phyloP scores from a whole-genome alignment of 2,329 filamentous ascomycete genomes.

The Ilyonectria destructans region DNA sequence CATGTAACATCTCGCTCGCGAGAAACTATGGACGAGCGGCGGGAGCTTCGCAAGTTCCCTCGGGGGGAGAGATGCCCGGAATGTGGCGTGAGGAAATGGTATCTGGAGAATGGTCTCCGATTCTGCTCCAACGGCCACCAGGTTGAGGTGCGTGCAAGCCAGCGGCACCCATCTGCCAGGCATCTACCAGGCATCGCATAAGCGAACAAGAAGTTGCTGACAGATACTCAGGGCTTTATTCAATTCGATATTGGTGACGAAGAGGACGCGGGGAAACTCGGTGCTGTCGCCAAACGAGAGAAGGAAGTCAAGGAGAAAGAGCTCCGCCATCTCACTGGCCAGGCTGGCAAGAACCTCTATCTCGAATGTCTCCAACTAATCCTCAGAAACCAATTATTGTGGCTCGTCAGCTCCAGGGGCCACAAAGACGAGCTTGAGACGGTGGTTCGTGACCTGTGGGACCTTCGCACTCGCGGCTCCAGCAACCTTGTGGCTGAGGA shows the following conservation, averaged over 20 bases:
- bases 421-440: slow-evolving; percentile 83
- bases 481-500: slow-evolving; percentile 55
- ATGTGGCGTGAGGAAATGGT: slow-evolving; percentile 82
- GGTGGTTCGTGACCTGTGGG: slow-evolving; percentile 89
- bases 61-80: slow-evolving; percentile 70
- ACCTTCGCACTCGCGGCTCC: slow-evolving; percentile 72
- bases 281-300: slow-evolving; percentile 70
- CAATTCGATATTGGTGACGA: slow-evolving; percentile 76
- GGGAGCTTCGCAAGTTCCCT: slow-evolving; percentile 67
- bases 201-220: slow-evolving; percentile 13
- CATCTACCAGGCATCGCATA: neutral
- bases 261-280: slow-evolving; percentile 77
- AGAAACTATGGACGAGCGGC: slow-evolving; percentile 58
- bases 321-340: slow-evolving; percentile 73
- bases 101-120: slow-evolving; percentile 81
- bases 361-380: slow-evolving; percentile 89
- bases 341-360: slow-evolving; percentile 82
- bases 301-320: slow-evolving; percentile 71
- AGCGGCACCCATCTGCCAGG: neutral
- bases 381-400: slow-evolving; percentile 84
- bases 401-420: slow-evolving; percentile 77
- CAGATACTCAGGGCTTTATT: slow-evolving; percentile 63
- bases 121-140: slow-evolving; percentile 88
- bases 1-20: slow-evolving; percentile 20
- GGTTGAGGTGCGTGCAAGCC: slow-evolving; percentile 74